Evolutionary conservation across 768 basidiomycete species (phyloP).

Genomic region (Rhizopogon salebrosus): DNA sequence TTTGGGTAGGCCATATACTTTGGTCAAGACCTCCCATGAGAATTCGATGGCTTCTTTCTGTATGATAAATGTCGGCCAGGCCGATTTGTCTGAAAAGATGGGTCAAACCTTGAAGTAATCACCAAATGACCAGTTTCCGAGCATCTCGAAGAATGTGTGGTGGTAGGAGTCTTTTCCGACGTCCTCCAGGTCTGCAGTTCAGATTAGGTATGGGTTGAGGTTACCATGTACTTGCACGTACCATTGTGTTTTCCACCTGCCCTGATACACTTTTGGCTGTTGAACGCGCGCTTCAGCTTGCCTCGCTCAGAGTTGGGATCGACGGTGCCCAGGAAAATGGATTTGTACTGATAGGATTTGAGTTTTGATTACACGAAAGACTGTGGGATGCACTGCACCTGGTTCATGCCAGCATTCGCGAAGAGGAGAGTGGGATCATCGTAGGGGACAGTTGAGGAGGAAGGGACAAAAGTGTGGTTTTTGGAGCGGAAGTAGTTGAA

Average conservation of each 20-base stretch:
- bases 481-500: constrained; percentile 81
- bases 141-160: constrained; percentile 98
- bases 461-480: constrained; percentile 85
- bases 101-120: constrained; percentile 93
- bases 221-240: constrained; percentile 23
- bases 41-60: constrained; percentile 90
- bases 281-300: constrained; percentile 89
- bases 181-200: constrained; percentile 82
- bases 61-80: constrained; percentile 3
- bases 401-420: constrained; percentile 98
- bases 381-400: constrained; percentile 39
- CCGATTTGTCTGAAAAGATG: not conserved
- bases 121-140: constrained; percentile 99
- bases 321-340: constrained; percentile 96
- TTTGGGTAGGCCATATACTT: constrained; percentile 81
- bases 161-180: constrained; percentile 99
- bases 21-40: constrained; percentile 93
- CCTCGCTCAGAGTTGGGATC: constrained; percentile 91
- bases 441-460: constrained; percentile 90
- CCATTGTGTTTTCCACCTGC: constrained; percentile 99
- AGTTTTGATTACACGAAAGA: not conserved
- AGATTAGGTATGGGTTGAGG: not conserved
- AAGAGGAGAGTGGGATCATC: constrained; percentile 98
- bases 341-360: constrained; percentile 68
- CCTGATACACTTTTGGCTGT: constrained; percentile 96